Evolutionary conservation across 163 green algal species (phyloP).

Genomic region (Scenedesmus sp.): DNA sequence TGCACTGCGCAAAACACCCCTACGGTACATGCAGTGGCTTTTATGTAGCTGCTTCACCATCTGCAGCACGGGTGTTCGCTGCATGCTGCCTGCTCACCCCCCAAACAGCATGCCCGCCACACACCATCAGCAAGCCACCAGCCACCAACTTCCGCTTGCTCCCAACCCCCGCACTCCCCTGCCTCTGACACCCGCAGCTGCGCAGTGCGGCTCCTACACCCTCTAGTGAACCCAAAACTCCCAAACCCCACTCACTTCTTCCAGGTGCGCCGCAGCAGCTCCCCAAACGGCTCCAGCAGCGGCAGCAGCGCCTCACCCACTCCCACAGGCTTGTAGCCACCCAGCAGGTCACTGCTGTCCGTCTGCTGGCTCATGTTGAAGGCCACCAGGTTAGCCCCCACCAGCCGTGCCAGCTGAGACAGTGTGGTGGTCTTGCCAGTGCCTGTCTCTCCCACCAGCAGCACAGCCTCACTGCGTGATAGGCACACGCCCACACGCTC

Average conservation of each 20-base stretch:
- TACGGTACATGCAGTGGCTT: no score
- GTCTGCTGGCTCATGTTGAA: conserved; percentile 99
- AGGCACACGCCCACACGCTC: conserved; percentile 86
- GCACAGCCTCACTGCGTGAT: conserved; percentile 82
- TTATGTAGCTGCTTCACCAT: no score
- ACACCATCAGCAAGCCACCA: background rate
- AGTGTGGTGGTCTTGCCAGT: conserved; percentile 97
- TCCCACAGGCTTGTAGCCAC: conserved; percentile 95
- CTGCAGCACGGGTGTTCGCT: no score
- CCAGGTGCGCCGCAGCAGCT: conserved; percentile 85
- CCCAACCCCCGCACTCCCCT: background rate
- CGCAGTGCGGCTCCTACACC: background rate
- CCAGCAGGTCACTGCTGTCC: conserved; percentile 95
- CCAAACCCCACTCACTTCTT: conserved; percentile 59
- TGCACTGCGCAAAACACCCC: background rate
- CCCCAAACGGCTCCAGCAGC: conserved; percentile 85
- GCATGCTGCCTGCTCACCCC: background rate
- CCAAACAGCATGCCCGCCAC: background rate
- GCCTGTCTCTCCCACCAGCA: conserved; percentile 98
- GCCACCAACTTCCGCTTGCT: background rate
- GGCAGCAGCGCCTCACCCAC: conserved; percentile 82
- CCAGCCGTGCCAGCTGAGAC: conserved; percentile 67
- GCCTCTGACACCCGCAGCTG: background rate
- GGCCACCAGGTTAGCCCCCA: conserved; percentile 84
- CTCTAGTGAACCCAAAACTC: background rate